Conservation (phyloP, 2,329 filamentous ascomycete genomes). For the Polychaeton citri region DNA sequence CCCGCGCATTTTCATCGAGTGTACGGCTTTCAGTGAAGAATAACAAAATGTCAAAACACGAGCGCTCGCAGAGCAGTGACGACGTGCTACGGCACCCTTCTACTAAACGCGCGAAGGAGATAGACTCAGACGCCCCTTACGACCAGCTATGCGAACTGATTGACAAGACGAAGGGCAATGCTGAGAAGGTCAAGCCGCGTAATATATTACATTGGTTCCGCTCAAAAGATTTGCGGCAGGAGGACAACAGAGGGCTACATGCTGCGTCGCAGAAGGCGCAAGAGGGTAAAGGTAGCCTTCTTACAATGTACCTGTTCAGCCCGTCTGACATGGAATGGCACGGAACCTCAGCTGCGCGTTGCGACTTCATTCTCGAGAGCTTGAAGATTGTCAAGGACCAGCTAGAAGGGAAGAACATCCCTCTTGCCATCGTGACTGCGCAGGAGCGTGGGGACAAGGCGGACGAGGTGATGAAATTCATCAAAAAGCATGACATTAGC, state of each 20-base stretch:
- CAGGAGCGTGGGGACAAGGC: constrained; percentile 30
- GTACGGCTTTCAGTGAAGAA: too few species aligned
- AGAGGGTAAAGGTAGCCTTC: constrained; percentile 27
- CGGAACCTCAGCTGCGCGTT: constrained; percentile 34
- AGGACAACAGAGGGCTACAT: constrained; percentile 36
- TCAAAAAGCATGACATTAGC: constrained; percentile 30
- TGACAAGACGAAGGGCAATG: constrained; percentile 24
- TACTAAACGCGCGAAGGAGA: constrained; percentile 36
- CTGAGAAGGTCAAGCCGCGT: constrained; percentile 16
- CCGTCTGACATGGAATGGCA: constrained; percentile 38
- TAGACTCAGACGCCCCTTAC: constrained; percentile 33
- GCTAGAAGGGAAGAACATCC: constrained; percentile 35
- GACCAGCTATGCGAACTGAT: constrained; percentile 27
- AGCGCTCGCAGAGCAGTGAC: constrained; percentile 5
- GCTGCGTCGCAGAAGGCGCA: constrained; percentile 34
- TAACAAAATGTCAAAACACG: constrained; percentile 7
- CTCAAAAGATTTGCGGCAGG: constrained; percentile 36
- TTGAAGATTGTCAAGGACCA: constrained; percentile 32
- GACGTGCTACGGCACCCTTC: constrained; percentile 28
- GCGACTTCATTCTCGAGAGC: constrained; percentile 36
- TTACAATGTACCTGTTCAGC: constrained; percentile 34
- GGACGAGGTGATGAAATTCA: constrained; percentile 27
- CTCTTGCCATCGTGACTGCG: constrained; percentile 32
- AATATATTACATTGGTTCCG: constrained; percentile 39
- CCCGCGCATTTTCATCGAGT: too few species aligned